Evolutionary conservation across 495 filamentous ascomycete species (phyloP).

Genomic region (Aspergillus diversus): DNA sequence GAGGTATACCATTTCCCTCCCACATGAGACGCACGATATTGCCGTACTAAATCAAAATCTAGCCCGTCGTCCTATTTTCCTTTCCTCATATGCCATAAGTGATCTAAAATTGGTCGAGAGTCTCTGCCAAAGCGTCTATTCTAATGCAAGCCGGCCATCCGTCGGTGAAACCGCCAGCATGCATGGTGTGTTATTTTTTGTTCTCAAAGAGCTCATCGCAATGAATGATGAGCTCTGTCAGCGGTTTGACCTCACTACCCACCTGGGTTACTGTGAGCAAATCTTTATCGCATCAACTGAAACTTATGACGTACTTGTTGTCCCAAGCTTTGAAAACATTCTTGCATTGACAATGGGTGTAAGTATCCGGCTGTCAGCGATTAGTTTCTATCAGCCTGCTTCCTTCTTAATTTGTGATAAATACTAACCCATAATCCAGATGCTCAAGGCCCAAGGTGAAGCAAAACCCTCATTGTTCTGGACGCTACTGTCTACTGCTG

Average conservation of each 20-base stretch:
- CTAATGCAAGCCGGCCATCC: constrained; percentile 13
- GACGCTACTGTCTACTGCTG: constrained; percentile 18
- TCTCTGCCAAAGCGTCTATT: constrained; percentile 30
- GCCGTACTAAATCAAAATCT: not conserved
- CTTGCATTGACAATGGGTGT: constrained; percentile 30
- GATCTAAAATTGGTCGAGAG: constrained; percentile 20
- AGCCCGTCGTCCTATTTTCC: constrained; percentile 19
- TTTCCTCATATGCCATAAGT: constrained; percentile 26
- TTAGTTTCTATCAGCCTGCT: not conserved
- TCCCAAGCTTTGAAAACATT: constrained; percentile 33
- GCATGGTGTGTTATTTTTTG: constrained; percentile 29
- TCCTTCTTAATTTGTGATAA: not conserved
- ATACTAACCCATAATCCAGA: not conserved
- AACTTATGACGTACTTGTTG: constrained; percentile 24
- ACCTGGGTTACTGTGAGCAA: constrained; percentile 26
- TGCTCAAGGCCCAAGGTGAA: constrained; percentile 25
- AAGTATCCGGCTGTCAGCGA: constrained; percentile 1
- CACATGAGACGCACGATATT: not conserved
- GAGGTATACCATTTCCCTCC: not conserved
- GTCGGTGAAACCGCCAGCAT: constrained; percentile 23
- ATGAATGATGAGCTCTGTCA: constrained; percentile 21
- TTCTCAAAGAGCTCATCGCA: constrained; percentile 24
- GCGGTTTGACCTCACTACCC: constrained; percentile 22
- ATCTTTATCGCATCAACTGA: constrained; percentile 24
- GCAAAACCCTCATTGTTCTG: constrained; percentile 20